Base-by-base conservation (phyloP, 768 basidiomycete species). In the Sistotremastrum niveocremeum region DNA sequence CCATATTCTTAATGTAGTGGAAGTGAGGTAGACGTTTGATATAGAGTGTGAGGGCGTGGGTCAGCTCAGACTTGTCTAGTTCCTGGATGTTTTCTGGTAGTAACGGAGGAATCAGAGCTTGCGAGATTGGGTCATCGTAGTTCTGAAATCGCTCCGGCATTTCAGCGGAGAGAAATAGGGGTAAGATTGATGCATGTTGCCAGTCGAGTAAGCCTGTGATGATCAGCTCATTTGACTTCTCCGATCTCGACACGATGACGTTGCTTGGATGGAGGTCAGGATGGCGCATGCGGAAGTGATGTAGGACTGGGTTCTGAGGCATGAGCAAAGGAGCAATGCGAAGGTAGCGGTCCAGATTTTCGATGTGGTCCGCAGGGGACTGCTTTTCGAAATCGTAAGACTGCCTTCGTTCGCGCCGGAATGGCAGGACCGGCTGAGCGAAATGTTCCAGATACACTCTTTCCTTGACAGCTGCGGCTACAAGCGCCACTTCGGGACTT, bases 131-230 rank as follows among this genome's bases (percentile, higher is more conserved):
- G 49, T 74, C 73, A 54, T 60, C 62, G 54, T 72, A 57, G 62
- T 75, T 75, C 62, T 72, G 70, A 1, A 76, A 42, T 29, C 54
- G 56, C 45, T 59, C 11, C 38, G 72, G 73, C 57, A 70, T 58
- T 51, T 67, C 62, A 34, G 69, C 63, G 48, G 63, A 65, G 62
- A 76, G 73, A 61, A 70, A 76, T 51, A 51, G 29, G 56, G 74
- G 73, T 32, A 75, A 65, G 62, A 76, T 70, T 4, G 72, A 61
- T 51, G 74, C 49, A 59, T 75, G 72, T 64, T 76, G 73, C 73
- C 71, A 74, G 66, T 74, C 72, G 46, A 73, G 9, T 60, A 73
- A 49, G 62, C 71, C 51, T 46, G 65, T 59, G 56, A 75, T 49
- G 35, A 67, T 42, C 53, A 46, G 60, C 20, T 20, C 20, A 56